A percentile compares a stretch with the other conserved stretches of the same genome.
Conservation (phyloP, 345 rosid species). For the Brassica carinata region DNA sequence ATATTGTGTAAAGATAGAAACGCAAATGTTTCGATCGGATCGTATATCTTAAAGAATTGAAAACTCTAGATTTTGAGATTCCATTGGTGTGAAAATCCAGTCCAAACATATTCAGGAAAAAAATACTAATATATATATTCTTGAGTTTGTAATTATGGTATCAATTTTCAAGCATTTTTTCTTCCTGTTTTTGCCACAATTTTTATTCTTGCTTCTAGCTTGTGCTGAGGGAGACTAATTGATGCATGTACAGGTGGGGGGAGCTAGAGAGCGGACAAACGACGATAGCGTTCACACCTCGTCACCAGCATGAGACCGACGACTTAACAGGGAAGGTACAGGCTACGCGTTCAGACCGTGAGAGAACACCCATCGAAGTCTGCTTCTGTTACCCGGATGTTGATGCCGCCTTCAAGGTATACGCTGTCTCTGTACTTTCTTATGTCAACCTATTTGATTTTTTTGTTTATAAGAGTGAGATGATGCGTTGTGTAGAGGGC, state of each 20-base stretch:
- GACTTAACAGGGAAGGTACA: conserved; percentile 65
- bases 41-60: neutral
- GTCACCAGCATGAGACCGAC: conserved; percentile 84
- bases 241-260: conserved; percentile 57
- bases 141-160: neutral
- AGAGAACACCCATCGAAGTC: conserved; percentile 65
- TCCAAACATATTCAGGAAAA: neutral
- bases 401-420: conserved; percentile 81
- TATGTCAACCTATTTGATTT: neutral
- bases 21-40: neutral
- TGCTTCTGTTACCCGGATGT: conserved; percentile 77
- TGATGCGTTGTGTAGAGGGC: conserved; percentile 58
- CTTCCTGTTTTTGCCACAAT: neutral
- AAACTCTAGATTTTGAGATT: neutral
- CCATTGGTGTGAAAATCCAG: neutral
- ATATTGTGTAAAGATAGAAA: neutral
- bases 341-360: conserved; percentile 30
- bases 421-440: neutral
- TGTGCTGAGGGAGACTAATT: neutral
- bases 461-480: neutral
- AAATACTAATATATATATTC: neutral
- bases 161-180: neutral
- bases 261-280: conserved; percentile 88
- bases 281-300: conserved; percentile 77
- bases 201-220: neutral